A percentile compares a stretch with the other conserved stretches of the same genome.
Conservation (phyloP, 805 yeast species). For the Barnettozyma siamensis region DNA sequence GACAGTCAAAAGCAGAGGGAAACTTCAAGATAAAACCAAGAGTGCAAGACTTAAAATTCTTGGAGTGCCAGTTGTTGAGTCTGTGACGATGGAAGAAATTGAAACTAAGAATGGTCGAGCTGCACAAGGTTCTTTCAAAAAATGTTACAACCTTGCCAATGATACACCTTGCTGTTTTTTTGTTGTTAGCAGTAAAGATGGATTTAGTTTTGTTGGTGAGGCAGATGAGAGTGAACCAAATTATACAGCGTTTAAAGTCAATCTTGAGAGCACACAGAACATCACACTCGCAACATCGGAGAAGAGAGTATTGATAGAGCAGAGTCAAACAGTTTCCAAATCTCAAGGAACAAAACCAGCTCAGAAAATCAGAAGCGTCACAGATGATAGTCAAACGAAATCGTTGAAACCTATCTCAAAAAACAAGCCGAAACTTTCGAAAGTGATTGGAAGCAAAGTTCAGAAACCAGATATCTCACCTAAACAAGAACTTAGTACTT, state of each 20-base stretch:
- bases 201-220: neutral
- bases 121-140: neutral
- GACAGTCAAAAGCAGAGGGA: slow-evolving; percentile 6
- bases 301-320: too few relatives aligned
- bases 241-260: neutral
- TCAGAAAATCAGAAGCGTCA: too few relatives aligned
- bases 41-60: slow-evolving; percentile 1
- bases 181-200: neutral
- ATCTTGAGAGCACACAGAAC: neutral
- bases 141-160: slow-evolving; percentile 1
- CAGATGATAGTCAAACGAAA: too few relatives aligned
- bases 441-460: too few relatives aligned
- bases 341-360: too few relatives aligned
- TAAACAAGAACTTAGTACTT: too few relatives aligned
- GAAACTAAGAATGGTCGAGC: slow-evolving; percentile 6
- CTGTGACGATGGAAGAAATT: neutral
- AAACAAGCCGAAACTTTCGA: too few relatives aligned
- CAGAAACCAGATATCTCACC: too few relatives aligned
- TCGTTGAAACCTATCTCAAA: too few relatives aligned
- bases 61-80: neutral
- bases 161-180: slow-evolving; percentile 4
- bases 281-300: too few relatives aligned
- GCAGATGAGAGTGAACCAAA: neutral
- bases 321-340: too few relatives aligned
- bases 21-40: slow-evolving; percentile 1